phyloP scores from a whole-genome alignment of 192 early-diverging fungal species.

The Linnemannia schmuckeri region DNA sequence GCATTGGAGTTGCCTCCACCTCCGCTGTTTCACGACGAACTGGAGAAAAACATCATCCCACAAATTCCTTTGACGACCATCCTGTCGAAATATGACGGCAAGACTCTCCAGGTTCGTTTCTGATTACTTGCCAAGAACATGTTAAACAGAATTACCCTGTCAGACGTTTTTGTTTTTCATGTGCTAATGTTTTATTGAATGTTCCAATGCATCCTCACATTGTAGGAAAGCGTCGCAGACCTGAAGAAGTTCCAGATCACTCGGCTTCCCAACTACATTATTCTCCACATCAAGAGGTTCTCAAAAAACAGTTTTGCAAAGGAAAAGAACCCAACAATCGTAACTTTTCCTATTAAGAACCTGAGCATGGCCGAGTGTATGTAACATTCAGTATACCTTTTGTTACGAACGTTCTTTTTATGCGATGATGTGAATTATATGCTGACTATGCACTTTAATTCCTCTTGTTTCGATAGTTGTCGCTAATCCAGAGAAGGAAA shows the following conservation, averaged over 20 bases:
- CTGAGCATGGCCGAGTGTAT: conserved; percentile 88
- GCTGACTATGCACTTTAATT: not conserved
- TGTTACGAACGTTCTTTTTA: too few species aligned
- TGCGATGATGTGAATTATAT: not conserved
- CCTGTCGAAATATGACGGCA: conserved; percentile 88
- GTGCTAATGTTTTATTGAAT: not conserved
- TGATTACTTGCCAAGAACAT: not conserved
- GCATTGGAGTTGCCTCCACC: conserved; percentile 91
- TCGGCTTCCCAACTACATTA: conserved; percentile 85
- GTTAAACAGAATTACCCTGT: not conserved
- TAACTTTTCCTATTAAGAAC: conserved; percentile 92
- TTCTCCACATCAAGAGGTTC: conserved; percentile 94
- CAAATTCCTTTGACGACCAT: conserved; percentile 89
- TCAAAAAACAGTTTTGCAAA: conserved; percentile 83
- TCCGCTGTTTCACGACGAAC: conserved; percentile 91
- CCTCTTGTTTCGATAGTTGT: conserved; percentile 63
- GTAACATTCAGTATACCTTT: not conserved
- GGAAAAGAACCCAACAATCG: conserved; percentile 98
- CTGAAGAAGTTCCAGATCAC: conserved; percentile 81
- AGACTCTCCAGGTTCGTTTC: conserved; percentile 67
- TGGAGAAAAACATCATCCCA: conserved; percentile 90
- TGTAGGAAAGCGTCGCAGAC: conserved; percentile 64
- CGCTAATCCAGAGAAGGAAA: conserved; percentile 57
- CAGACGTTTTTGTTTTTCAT: not conserved
- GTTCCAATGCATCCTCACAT: not conserved